A percentile compares a stretch with the other conserved stretches of the same genome.
These are phyloP conservation scores for Phanerochaete carnosa DNA, from an alignment of 768 basidiomycete genomes.

Conservation along the genomic window DNA sequence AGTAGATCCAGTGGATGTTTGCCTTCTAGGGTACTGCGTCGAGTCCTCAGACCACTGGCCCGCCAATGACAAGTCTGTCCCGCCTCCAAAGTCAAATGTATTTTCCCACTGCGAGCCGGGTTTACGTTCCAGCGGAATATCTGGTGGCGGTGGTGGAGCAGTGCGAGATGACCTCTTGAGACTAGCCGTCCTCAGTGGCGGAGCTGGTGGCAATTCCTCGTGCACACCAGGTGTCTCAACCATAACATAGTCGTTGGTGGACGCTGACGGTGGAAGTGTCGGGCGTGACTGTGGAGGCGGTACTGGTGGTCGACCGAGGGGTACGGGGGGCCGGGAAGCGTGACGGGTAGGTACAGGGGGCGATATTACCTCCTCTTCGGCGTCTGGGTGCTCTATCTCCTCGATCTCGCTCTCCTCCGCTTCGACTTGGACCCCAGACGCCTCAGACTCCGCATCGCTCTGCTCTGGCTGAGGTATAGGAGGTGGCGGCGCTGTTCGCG, in stretches of 20 bases:
- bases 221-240: conserved; percentile 25
- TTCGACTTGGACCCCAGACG: conserved; percentile 58
- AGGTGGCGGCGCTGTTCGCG: conserved; percentile 15
- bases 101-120: conserved; percentile 57
- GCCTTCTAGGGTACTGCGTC: conserved; percentile 28
- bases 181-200: conserved; percentile 32
- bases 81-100: conserved; percentile 57
- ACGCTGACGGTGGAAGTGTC: conserved; percentile 11
- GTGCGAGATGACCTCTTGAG: conserved; percentile 32
- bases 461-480: conserved; percentile 32
- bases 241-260: conserved; percentile 31
- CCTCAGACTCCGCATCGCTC: conserved; percentile 39
- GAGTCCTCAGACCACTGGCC: conserved; percentile 58
- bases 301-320: conserved; percentile 21
- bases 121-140: conserved; percentile 37
- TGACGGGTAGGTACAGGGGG: conserved; percentile 55
- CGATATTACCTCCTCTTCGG: conserved; percentile 39
- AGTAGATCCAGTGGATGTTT: conserved; percentile 7
- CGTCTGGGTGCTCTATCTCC: conserved; percentile 55
- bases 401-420: conserved; percentile 73
- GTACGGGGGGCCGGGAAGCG: conserved; percentile 20
- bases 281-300: conserved; percentile 17
- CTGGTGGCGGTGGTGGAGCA: conserved; percentile 29
- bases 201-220: conserved; percentile 39
- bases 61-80: conserved; percentile 50